A percentile compares a stretch with the other conserved stretches of the same genome.
These are phyloP conservation scores for Alnus glutinosa DNA, from an alignment of 306 rosid species.

Conservation along the genomic window DNA sequence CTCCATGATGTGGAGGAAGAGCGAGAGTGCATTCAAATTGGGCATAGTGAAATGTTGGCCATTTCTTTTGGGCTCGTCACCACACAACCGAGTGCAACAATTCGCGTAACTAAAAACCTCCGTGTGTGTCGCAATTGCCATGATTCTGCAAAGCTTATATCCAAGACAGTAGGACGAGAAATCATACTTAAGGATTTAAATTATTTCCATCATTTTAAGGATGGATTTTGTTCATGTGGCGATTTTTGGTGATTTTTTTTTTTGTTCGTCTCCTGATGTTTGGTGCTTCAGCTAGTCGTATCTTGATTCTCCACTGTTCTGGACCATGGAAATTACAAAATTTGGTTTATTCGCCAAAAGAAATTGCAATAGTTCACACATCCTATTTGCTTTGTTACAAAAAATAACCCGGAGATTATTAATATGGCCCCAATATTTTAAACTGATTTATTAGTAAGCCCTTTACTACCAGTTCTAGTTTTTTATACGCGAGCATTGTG, in stretches of 20 bases:
- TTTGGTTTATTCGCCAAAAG: no score
- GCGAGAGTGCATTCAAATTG: constrained; percentile 60
- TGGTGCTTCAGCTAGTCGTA: neutral
- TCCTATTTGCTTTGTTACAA: no score
- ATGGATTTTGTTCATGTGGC: constrained; percentile 64
- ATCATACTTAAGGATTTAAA: constrained; percentile 67
- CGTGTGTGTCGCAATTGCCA: constrained; percentile 59
- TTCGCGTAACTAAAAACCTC: constrained; percentile 57
- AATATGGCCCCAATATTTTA: no score
- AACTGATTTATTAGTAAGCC: no score
- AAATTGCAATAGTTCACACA: no score
- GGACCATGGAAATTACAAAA: neutral
- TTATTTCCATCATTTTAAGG: constrained; percentile 61
- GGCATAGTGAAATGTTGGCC: constrained; percentile 71
- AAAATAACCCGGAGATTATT: no score
- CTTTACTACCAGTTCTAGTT: no score
- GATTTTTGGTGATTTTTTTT: constrained; percentile 40
- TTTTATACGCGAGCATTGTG: no score
- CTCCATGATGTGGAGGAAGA: constrained; percentile 72
- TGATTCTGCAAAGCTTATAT: constrained; percentile 51
- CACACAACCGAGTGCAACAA: constrained; percentile 40
- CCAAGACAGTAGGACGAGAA: constrained; percentile 49
- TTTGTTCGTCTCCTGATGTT: neutral
- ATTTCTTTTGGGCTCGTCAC: constrained; percentile 67
- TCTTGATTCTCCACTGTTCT: neutral